A percentile compares a stretch with the other conserved stretches of the same genome.
phyloP scores from a whole-genome alignment of 176 grass and related monocot genomes.

The Musa schizocarpa region DNA sequence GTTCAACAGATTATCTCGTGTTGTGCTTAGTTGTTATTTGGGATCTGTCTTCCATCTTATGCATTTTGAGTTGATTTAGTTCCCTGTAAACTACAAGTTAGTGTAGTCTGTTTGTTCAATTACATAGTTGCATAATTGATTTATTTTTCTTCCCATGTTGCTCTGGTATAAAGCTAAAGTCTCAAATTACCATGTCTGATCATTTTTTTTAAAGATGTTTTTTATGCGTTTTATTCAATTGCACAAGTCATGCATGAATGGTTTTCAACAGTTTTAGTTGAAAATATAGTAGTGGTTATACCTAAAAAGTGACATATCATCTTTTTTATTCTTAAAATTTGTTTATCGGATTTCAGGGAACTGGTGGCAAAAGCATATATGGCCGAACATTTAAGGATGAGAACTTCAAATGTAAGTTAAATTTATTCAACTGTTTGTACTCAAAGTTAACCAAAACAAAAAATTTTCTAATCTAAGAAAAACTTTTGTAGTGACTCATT shows the following conservation, averaged over 20 bases:
- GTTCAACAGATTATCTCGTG: no score
- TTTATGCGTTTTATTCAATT: background rate
- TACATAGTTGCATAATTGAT: no score
- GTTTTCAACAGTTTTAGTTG: background rate
- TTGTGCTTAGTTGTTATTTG: no score
- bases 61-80: no score
- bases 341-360: slow-evolving; percentile 44
- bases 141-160: no score
- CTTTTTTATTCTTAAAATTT: slow-evolving; percentile 1
- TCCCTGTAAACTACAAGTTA: no score
- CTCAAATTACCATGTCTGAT: background rate
- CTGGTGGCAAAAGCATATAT: slow-evolving; percentile 94
- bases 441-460: background rate
- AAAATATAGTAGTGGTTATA: background rate
- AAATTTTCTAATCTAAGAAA: background rate
- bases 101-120: no score
- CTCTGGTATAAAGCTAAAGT: background rate
- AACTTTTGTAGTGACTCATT: slow-evolving; percentile 54
- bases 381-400: slow-evolving; percentile 90
- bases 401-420: slow-evolving; percentile 71
- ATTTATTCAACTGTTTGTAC: background rate
- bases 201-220: no score
- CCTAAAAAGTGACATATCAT: background rate
- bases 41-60: no score
- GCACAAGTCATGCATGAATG: background rate